Evolutionary conservation across 176 grass and related monocot genomes (phyloP), one percentile per base, ranked within the genome.

Genomic region (Coix lacrymajobi): DNA sequence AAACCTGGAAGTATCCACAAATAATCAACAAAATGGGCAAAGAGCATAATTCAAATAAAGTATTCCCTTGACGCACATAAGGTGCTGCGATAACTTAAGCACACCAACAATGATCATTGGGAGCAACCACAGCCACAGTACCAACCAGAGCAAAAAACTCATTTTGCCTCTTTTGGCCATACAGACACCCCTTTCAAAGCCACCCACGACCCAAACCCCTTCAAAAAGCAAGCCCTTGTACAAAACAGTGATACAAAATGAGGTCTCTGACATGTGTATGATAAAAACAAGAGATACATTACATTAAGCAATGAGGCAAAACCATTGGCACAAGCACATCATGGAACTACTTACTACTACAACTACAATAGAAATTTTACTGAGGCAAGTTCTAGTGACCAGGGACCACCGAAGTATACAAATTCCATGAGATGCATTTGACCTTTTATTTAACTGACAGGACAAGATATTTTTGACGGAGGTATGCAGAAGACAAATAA

Each of bases 1-100:
- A 58, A 63, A 97, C 94, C 94, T 97, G 73, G 30, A 76, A 26
- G 22, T 61, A 81, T 61, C 48, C 28, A 76, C 8, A 28, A 69
- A 75, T 45, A 60, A 75, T 87, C 56, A 87, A 81, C 51, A 76
- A 4, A 25, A 81, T 0, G 7, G 25, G 17, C 8, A 49, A 69
- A 72, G 8, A 58, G 17, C 64, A 41, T 70, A 7, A 58, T 31
- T 15, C 1, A 24, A 71, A 71, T 44, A n/a, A 80, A 61, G 17
- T 32, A 61, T 45, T 26, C 17, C 30, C 3, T 12, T 56, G 11
- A 16, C 69, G 78, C 31, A 68, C 43, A 66, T 33, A 64, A 67
- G 31, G 41, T 67, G 37, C 3, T 28, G 68, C 34, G 28, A 60
- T 56, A 70, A 81, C 16, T 58, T 20, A 43, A 61, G 37, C 67